These are phyloP conservation scores for Bonia amplexicaulis DNA, from an alignment of 176 grass and related monocot species.

Conservation along the genomic window DNA sequence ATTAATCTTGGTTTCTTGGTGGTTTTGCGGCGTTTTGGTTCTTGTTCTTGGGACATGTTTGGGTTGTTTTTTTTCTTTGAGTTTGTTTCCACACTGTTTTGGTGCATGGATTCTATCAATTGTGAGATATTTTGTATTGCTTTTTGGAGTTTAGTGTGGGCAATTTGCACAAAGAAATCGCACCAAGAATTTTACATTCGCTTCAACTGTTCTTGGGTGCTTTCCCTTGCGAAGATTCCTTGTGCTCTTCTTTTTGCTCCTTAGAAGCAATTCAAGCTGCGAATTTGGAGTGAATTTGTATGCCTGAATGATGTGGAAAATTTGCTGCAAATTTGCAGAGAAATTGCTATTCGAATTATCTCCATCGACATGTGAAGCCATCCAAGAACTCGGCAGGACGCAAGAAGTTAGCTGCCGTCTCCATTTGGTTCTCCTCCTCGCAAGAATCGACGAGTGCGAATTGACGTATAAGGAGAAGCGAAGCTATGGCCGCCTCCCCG, in stretches of 20 bases:
- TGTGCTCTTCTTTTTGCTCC: not conserved
- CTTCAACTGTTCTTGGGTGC: constrained; percentile 21
- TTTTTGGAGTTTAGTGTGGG: not conserved
- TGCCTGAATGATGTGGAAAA: not conserved
- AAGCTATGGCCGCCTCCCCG: constrained; percentile 33
- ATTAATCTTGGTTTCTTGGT: not conserved
- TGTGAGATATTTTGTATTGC: not conserved
- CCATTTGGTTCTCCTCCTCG: not conserved
- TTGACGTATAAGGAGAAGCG: not conserved
- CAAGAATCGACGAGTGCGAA: not conserved
- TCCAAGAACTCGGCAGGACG: not conserved
- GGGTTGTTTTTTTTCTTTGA: not conserved
- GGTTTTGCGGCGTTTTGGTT: not conserved
- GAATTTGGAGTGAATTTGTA: not conserved
- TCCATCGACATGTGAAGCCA: constrained; percentile 41
- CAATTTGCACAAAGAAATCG: not conserved
- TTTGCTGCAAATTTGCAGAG: constrained; percentile 16
- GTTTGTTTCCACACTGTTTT: not conserved
- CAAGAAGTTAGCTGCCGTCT: constrained; percentile 1
- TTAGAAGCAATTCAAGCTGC: not conserved
- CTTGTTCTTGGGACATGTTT: not conserved
- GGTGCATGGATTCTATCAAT: not conserved
- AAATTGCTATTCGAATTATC: not conserved
- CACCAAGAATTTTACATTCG: constrained; percentile 18
- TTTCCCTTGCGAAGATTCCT: constrained; percentile 48